Evolutionary conservation across 169 alveolate genomes (phyloP), one percentile per base, ranked within the genome.

Genomic region (Neospora caninum): DNA sequence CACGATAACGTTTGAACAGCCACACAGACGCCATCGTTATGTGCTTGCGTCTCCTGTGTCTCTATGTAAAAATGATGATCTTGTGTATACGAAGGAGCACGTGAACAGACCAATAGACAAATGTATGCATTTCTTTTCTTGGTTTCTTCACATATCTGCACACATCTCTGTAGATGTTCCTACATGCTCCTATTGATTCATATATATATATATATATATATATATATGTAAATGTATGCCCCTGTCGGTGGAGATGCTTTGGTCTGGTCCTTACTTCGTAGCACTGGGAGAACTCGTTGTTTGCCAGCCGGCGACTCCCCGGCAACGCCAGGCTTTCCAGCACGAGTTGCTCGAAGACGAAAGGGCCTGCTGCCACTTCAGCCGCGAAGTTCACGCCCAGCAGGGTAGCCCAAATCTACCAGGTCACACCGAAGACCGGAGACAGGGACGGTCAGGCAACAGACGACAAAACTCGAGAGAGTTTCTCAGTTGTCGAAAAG

Each of bases 341-440:
- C 29, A 69, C 94, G 29, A 64, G 58, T 38, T 49, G 70, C 31
- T 82, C 84, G 31, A 92, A 82, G 34, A 82, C 43, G 41, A 82
- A 82, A 31, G 94, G 64, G n/a, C 84, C 91, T 25, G 91, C 91
- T 4, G 91, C 94, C 36, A 54, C 94, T n/a, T 92, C 89, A 38
- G 49, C 84, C 64, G 88, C 69, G 45, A 16, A 78, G 41, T 91
- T 83, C 45, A 93, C 80, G 0, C 91, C 93, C 91, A 93, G 31
- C 91, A 91, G 83, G 13, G 94, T 88, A 31, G 96, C 96, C 93
- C 94, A 94, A 39, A 87, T 80, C 93, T 88, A 80, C 43, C 36
- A 36, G 70, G 49, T 20, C 45, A 42, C 49, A 88, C 73, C 20
- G 10, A 29, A 84, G 64, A 41, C 91, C 16, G 64, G 25, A 41